Base-by-base conservation (phyloP, 164 flowering plant genomes). In the Berberis vulgaris region DNA sequence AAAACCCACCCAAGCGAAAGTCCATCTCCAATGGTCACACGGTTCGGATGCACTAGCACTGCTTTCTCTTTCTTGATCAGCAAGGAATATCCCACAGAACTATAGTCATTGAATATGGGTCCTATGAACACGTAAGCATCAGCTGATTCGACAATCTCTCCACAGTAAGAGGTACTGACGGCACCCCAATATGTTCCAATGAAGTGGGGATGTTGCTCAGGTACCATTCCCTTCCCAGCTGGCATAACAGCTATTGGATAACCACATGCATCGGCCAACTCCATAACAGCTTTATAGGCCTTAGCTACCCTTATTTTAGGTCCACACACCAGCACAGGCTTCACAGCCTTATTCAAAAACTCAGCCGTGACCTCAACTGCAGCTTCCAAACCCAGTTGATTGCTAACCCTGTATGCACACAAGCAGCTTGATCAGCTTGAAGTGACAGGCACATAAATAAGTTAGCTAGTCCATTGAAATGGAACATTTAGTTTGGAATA, bases 121-220 rank as follows among this genome's bases (percentile, higher is more conserved):
- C 60, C 60, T 1, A 44, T 44, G 41, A 57, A 57, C 43, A 57
- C 3, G 42, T 57, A 57, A 41, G 60, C 60, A 57, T 57, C 60
- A 1, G 60, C 60, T 13, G 60, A 57, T 41, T 57, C 60, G 11
- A 57, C 60, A 41, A 57, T 57, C 41, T 57, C 60, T 40, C 43
- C 43, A 42, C 60, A 57, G 41, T 40, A 57, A 40, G 60, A 43
- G 1, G 60, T 57, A 41, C 60, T 57, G 3, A 57, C 60, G 3
- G 60, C 60, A 57, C 60, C 60, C 60, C 60, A 57, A 39, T 57
- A 57, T 3, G 60, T 57, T 38, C 60, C 60, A 40, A 57, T 57
- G 44, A 40, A 57, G 10, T 12, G 39, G 40, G 60, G 60, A 10
- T 57, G 60, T 10, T 57, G 2, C 44, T 57, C 60, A 57, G 60